These are phyloP conservation scores for Trebouxia sp. DNA, from an alignment of 139 green algal species.

Conservation along the genomic window DNA sequence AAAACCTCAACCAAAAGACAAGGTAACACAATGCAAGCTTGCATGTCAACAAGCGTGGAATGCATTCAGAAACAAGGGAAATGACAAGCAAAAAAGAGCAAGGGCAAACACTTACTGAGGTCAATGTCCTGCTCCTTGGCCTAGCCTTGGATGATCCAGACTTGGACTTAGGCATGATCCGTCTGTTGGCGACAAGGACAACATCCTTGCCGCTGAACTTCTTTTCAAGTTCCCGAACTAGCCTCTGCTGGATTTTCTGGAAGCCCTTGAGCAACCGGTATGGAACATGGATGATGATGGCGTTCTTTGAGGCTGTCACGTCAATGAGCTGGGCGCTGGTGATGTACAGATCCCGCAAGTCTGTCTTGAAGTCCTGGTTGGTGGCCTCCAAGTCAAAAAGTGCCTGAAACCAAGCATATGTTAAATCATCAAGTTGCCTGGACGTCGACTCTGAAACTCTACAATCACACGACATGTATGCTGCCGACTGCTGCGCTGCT, in stretches of 20 bases:
- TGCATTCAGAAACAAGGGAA: neutral
- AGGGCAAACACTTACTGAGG: slow-evolving; percentile 67
- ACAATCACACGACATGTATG: too few relatives aligned
- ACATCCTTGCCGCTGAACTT: slow-evolving; percentile 99
- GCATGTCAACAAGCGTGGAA: neutral
- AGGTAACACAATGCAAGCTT: neutral
- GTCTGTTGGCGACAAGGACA: slow-evolving; percentile 92
- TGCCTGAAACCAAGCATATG: slow-evolving; percentile 72
- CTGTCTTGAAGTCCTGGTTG: slow-evolving; percentile 97
- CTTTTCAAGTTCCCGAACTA: slow-evolving; percentile 99
- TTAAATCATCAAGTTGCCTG: too few relatives aligned
- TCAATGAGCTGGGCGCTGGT: slow-evolving; percentile 93
- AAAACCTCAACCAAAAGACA: too few relatives aligned
- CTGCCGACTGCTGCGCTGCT: neutral
- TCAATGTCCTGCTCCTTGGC: slow-evolving; percentile 93
- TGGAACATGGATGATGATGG: slow-evolving; percentile 97
- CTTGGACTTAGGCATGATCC: slow-evolving; percentile 86
- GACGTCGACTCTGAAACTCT: too few relatives aligned
- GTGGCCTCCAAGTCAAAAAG: slow-evolving; percentile 99
- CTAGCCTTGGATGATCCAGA: slow-evolving; percentile 66
- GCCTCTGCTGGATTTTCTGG: slow-evolving; percentile 97
- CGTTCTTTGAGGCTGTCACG: slow-evolving; percentile 84
- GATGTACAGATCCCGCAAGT: slow-evolving; percentile 99
- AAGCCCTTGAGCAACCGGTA: slow-evolving; percentile 97
- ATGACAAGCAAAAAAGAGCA: too few relatives aligned